These are phyloP conservation scores for Oryza brachyantha DNA, from an alignment of 176 grass and related monocot genomes.

Conservation along the genomic window DNA sequence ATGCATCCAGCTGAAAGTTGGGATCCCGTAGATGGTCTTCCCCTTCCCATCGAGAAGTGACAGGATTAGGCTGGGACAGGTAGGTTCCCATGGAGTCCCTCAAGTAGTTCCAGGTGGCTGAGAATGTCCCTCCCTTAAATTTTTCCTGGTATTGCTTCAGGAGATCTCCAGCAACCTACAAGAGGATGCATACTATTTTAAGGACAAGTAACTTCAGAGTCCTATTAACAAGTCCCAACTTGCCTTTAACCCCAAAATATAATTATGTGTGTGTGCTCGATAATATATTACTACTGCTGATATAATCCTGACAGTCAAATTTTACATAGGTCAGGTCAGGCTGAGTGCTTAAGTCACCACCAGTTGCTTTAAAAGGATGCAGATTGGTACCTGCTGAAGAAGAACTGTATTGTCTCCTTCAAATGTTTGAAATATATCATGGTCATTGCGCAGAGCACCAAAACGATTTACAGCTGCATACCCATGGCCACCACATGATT, in stretches of 20 bases:
- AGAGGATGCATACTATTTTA: background rate
- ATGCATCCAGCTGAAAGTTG: slow-evolving; percentile 93
- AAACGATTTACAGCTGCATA: slow-evolving; percentile 98
- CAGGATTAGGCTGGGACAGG: slow-evolving; percentile 87
- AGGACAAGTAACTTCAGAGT: background rate
- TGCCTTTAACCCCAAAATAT: background rate
- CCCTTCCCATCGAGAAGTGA: slow-evolving; percentile 91
- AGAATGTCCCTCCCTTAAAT: slow-evolving; percentile 88
- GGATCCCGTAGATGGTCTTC: slow-evolving; percentile 95
- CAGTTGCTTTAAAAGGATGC: background rate
- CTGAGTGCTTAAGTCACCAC: background rate
- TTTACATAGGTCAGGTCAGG: background rate
- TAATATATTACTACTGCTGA: background rate
- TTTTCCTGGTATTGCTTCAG: slow-evolving; percentile 93
- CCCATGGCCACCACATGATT: slow-evolving; percentile 93
- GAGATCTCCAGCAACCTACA: slow-evolving; percentile 87
- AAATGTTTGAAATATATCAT: slow-evolving; percentile 99
- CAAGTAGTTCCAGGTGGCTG: slow-evolving; percentile 95
- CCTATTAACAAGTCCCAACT: background rate
- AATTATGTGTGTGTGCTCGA: background rate
- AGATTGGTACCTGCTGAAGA: slow-evolving; percentile 73
- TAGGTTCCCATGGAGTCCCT: slow-evolving; percentile 94
- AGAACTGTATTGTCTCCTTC: slow-evolving; percentile 99
- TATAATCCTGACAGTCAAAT: background rate
- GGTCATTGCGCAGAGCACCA: slow-evolving; percentile 82